Base-by-base conservation (phyloP, 2,329 filamentous ascomycete species). In the Aspergillus unguis region DNA sequence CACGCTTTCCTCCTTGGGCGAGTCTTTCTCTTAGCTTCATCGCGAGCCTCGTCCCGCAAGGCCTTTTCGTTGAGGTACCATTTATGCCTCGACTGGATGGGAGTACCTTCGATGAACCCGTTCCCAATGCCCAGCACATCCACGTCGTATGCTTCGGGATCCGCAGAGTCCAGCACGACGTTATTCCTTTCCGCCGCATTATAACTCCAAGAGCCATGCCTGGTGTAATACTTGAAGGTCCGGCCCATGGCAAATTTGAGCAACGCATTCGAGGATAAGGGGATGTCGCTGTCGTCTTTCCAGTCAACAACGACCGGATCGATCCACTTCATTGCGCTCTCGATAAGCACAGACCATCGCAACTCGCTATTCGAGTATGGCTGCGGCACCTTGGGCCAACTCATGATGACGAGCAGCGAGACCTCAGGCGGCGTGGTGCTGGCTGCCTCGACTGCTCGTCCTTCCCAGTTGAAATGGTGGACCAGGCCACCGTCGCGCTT, bases 391-490 rank as follows among this genome's bases (percentile, higher is more conserved):
- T 62, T 66, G 2, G 61, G 58, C 0, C 44, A 26, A 3, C 55
- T 38, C 6, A 58, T 6, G 6, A 65, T 57, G n/a, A 61, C 58
- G 1, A 61, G 56, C 3, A 67, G 56, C 0, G 63, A 67, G 1
- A 62, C 49, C 26, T 44, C 52, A 2, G 65, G 54, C 1, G 56
- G 42, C 2, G 65, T 67, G 1, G 38, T n/a, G 46, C 57, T 64
- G 11, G 54, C 31, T 9, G 36, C 38, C 5, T 48, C 52, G 3
- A 57, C 49, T 0, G 56, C 54, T 1, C 32, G 0, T 0, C 64
- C 61, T 10, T 50, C 26, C 63, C 63, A 67, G 41, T 65, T 66
- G 48, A 61, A 66, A 35, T 67, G 64, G 26, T 66, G 65, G 2
- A 62, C 53, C 6, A 4, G 29, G 11, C 33, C 2, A 11, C 41